Evolutionary conservation across 495 filamentous ascomycete species (phyloP), one percentile per base, ranked within the genome.

Genomic region (Talaromyces nanjingensis): DNA sequence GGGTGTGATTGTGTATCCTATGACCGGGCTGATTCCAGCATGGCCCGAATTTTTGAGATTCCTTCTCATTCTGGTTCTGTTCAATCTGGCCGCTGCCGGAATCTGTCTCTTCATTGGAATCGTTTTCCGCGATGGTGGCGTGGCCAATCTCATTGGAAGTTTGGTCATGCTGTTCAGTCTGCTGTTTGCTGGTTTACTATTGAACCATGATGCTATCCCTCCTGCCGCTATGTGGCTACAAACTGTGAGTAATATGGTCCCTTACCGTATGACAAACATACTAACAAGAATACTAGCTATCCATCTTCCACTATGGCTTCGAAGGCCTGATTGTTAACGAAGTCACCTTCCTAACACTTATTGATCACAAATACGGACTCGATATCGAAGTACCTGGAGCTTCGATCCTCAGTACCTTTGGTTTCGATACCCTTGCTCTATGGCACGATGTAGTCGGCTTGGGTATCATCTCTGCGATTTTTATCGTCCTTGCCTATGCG

Each of bases 281-380:
- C 42, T 37, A 37, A 42, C 56, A 33, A 37, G 14, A 31, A 20
- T 37, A n/a, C 25, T 59, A 92, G 79, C 81, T 97, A n/a, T 97
- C 92, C 20, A 99, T 99, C 67, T 99, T 98, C 85, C 94, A 99
- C 73, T 99, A 96, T 71, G 94, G 88, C 2, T 98, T 99, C 68
- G 94, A 97, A 79, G 89, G 91, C 2, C 83, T 99, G 24, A 94
- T 98, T 64, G 94, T 99, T 70, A 99, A 99, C 72, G 94, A 99
- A 77, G 94, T 97, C 59, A 86, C 87, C n/a, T 91, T 89, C 73
- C 80, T 98, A 64, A 91, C 89, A 2, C 83, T 99, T 64, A 84
- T 92, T 56, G 96, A 99, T 69, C 86, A 96, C 71, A 94, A 97
- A 74, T 94, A 91, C 67, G 94, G 94, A 3, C 83, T 99, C 3